These are phyloP conservation scores for Paralagenidium karlingii DNA, from an alignment of 352 stramenopile genomes.

Conservation along the genomic window DNA sequence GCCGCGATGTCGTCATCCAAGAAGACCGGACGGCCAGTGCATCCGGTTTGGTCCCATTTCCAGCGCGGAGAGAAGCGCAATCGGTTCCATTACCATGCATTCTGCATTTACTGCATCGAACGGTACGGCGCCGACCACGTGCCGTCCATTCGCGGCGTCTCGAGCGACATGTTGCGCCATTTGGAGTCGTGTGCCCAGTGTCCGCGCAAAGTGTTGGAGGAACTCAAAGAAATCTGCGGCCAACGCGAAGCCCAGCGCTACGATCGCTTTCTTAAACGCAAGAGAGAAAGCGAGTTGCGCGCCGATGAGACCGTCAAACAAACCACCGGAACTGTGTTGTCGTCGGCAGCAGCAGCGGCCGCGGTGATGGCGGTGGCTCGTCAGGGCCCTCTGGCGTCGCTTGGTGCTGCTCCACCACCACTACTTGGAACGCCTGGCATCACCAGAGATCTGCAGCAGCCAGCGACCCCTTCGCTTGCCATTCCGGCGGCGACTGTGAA, in stretches of 20 bases:
- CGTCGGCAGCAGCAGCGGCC: slow-evolving; percentile 9
- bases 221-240: slow-evolving; percentile 41
- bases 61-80: slow-evolving; percentile 78
- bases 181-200: slow-evolving; percentile 60
- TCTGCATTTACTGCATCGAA: slow-evolving; percentile 66
- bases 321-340: slow-evolving; percentile 3
- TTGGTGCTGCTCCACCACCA: too few relatives aligned
- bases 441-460: too few relatives aligned
- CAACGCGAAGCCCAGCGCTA: slow-evolving; percentile 25
- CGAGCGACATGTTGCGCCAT: slow-evolving; percentile 69
- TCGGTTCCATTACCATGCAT: slow-evolving; percentile 76
- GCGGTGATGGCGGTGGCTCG: slow-evolving; percentile 6
- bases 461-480: too few relatives aligned
- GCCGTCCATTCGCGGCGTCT: slow-evolving; percentile 58
- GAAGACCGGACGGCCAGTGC: slow-evolving; percentile 52
- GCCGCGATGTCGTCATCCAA: too few relatives aligned
- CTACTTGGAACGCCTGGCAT: too few relatives aligned
- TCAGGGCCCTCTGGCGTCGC: too few relatives aligned
- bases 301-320: not conserved
- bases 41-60: slow-evolving; percentile 74
- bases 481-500: too few relatives aligned
- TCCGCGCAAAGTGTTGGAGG: slow-evolving; percentile 42
- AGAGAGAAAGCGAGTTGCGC: slow-evolving; percentile 1
- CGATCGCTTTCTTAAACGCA: slow-evolving; percentile 21
- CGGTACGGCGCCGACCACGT: slow-evolving; percentile 37